Conservation (phyloP, 306 rosid genomes). For the Trifolium pratense region DNA sequence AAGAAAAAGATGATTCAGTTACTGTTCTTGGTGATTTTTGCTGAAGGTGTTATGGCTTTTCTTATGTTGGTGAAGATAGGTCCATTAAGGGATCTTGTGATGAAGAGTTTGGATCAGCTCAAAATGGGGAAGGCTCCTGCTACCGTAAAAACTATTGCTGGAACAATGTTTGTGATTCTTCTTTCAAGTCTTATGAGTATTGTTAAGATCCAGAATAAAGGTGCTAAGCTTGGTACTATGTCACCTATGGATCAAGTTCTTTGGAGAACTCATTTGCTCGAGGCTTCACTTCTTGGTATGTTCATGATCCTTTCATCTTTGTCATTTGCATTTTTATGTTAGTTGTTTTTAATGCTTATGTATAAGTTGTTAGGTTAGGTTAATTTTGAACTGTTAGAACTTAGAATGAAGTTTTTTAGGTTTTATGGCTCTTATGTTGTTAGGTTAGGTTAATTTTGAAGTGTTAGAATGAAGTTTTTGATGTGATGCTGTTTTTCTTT, state of each 20-base stretch:
- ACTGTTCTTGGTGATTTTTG: slow-evolving; percentile 79
- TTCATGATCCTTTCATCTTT: slow-evolving; percentile 22
- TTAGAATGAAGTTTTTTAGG: background rate
- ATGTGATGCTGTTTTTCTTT: background rate
- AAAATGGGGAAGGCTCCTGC: slow-evolving; percentile 91
- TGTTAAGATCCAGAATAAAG: slow-evolving; percentile 95
- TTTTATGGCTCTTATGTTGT: background rate
- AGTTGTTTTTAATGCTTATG: background rate
- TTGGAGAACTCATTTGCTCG: slow-evolving; percentile 96
- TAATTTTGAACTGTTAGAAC: background rate
- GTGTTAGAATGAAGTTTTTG: slow-evolving; percentile 3
- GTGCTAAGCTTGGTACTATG: slow-evolving; percentile 94
- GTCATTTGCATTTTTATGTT: slow-evolving; percentile 17
- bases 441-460: background rate
- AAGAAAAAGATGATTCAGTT: slow-evolving; percentile 77
- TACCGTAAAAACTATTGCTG: slow-evolving; percentile 83
- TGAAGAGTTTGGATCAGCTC: slow-evolving; percentile 83
- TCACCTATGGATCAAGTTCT: slow-evolving; percentile 99
- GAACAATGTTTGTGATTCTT: slow-evolving; percentile 90
- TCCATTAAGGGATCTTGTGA: slow-evolving; percentile 87
- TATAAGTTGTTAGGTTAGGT: background rate
- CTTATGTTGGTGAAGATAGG: slow-evolving; percentile 84
- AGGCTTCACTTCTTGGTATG: slow-evolving; percentile 89
- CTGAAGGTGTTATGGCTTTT: slow-evolving; percentile 70
- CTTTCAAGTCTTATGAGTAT: slow-evolving; percentile 82